Evolutionary conservation across 1,284 basidiomycete genomes (phyloP).

Genomic region (Phylloporus gajari): DNA sequence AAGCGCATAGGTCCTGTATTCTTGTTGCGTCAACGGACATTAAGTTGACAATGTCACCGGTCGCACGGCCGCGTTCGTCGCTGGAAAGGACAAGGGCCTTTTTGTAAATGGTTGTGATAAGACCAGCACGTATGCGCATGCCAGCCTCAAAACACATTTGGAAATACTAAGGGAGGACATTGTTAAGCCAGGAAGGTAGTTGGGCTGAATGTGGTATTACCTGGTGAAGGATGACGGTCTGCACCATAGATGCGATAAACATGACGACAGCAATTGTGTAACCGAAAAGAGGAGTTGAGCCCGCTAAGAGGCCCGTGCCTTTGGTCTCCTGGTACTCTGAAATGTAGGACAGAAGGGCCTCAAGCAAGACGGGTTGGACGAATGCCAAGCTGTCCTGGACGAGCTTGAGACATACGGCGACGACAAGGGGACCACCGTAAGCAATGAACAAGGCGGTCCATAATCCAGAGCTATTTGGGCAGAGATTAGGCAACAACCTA

Average conservation of each 20-base stretch:
- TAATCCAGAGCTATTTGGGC: conserved; percentile 53
- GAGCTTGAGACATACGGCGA: conserved; percentile 77
- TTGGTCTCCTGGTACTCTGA: conserved; percentile 70
- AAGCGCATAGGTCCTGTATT: conserved; percentile 85
- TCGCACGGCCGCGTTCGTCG: conserved; percentile 80
- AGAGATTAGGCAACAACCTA: neutral
- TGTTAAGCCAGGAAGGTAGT: neutral
- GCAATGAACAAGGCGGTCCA: conserved; percentile 79
- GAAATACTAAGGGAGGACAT: neutral
- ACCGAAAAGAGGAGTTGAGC: conserved; percentile 61
- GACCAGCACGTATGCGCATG: conserved; percentile 90
- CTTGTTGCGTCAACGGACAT: conserved; percentile 90
- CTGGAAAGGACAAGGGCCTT: conserved; percentile 89
- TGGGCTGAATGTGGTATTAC: conserved; percentile 45
- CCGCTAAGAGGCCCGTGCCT: conserved; percentile 23
- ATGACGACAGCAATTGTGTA: conserved; percentile 82
- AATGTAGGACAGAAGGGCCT: conserved; percentile 85
- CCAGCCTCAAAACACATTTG: conserved; percentile 50
- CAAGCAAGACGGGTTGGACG: conserved; percentile 89
- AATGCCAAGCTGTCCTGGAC: conserved; percentile 86
- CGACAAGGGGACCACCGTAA: conserved; percentile 82
- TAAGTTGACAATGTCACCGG: conserved; percentile 94
- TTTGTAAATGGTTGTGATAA: conserved; percentile 87
- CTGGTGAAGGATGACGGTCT: conserved; percentile 90
- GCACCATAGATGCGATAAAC: conserved; percentile 81